Conservation (phyloP, 2,329 filamentous ascomycete species). For the Microsporum ferrugineum region DNA sequence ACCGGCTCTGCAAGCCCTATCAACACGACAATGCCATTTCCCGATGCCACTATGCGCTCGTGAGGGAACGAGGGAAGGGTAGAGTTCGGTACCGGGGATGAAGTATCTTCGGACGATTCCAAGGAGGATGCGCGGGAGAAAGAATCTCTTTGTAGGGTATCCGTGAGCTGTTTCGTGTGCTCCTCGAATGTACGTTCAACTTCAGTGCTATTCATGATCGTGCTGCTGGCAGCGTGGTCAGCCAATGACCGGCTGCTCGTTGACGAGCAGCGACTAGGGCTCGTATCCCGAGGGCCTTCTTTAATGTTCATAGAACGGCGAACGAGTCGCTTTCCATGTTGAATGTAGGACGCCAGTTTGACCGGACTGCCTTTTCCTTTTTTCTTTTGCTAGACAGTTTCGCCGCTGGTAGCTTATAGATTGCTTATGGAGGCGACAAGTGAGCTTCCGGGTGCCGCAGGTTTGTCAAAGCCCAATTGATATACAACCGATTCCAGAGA, state of each 20-base stretch:
- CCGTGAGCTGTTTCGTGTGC: conserved; percentile 15
- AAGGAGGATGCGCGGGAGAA: conserved; percentile 15
- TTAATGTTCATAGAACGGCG: conserved; percentile 21
- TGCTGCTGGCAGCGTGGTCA: not conserved
- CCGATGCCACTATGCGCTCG: conserved; percentile 39
- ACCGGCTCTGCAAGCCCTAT: conserved; percentile 39
- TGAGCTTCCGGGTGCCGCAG: not conserved
- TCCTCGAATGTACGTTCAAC: not conserved
- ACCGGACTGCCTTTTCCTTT: not conserved
- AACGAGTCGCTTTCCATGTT: conserved; percentile 38
- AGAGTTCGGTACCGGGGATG: conserved; percentile 18
- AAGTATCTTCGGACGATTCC: conserved; percentile 11
- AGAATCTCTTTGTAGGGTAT: conserved; percentile 16
- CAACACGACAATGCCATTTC: conserved; percentile 38
- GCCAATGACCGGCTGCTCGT: not conserved
- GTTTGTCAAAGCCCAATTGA: not conserved
- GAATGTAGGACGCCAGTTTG: conserved; percentile 36
- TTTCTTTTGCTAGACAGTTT: not conserved
- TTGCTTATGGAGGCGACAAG: not conserved
- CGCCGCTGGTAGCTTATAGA: not conserved
- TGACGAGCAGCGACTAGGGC: not conserved
- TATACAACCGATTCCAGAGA: not conserved
- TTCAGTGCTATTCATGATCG: not conserved
- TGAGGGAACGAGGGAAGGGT: conserved; percentile 30
- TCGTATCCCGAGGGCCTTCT: not conserved